Evolutionary conservation across 1,139 yeast species (phyloP), one percentile per base, ranked within the genome.

Genomic region (Saccharomyces hybrid): DNA sequence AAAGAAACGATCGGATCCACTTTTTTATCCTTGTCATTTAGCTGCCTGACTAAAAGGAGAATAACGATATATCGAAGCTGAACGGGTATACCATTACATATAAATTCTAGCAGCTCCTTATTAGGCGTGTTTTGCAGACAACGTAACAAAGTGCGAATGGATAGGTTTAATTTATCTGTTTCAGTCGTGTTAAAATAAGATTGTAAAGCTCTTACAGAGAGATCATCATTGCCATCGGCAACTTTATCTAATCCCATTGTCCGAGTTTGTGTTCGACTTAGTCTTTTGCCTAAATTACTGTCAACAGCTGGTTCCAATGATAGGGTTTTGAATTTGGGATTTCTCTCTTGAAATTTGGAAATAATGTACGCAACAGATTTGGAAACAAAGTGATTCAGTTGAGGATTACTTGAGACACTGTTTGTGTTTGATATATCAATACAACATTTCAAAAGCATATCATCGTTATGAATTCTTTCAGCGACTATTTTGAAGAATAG

Each of bases 31-130:
- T 55, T 49, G 49, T 61, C 62, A 4, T 62, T 61, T 27, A 74
- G 57, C 47, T 65, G 64, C 23, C 68, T 61, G 4, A 78, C 74
- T 42, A 80, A 64, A 1, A 78, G 66, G 11, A 76, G 69, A 52
- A 88, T 75, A 4, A 88, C 79, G 46, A 86, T 74, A 68, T 88
- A 91, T 59, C 99, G 76, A 58, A 89, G 75, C 66, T 90, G 97
- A 16, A 93, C 96, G 0, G 96, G 98, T 6, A 89, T 81, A 82
- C 93, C 89, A 49, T 82, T 79, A 8, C 89, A 82, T 56, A 88
- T 80, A 59, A 83, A 74, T 59, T 83, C 86, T 51, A 88, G 72
- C 54, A 90, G 75, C 2, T 66, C 65, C 51, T 62, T 66, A 51
- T 69, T 70, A 20, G 72, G 70, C 4, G 66, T 61, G 2, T 63